Conservation (phyloP, 768 basidiomycete genomes). For the Leccinellum albellum region DNA sequence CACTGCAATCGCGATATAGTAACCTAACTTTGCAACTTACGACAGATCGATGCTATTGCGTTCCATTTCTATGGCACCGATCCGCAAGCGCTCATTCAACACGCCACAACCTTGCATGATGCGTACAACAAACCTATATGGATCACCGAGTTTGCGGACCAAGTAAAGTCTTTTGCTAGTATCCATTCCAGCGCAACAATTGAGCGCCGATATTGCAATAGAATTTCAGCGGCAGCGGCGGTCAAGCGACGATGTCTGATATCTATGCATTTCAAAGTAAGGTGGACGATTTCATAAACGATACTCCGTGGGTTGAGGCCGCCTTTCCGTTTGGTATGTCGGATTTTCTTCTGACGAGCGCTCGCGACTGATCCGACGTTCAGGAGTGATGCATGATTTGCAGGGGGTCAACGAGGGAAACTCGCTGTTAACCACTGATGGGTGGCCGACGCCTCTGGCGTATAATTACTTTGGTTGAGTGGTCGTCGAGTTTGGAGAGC, state of each 20-base stretch:
- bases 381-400: conserved; percentile 56
- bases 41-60: conserved; percentile 56
- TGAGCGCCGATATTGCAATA: conserved; percentile 19
- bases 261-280: conserved; percentile 47
- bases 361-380: background rate
- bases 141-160: conserved; percentile 72
- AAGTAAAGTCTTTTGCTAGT: conserved; percentile 35
- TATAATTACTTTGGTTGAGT: conserved; percentile 42
- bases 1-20: background rate
- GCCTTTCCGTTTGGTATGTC: conserved; percentile 63
- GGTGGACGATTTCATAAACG: conserved; percentile 45
- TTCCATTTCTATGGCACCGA: conserved; percentile 70
- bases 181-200: background rate
- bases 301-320: conserved; percentile 31
- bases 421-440: conserved; percentile 44
- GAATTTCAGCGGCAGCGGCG: conserved; percentile 49
- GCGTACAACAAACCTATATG: conserved; percentile 47
- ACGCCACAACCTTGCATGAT: conserved; percentile 47
- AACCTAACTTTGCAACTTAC: background rate
- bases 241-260: conserved; percentile 38
- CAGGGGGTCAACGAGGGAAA: conserved; percentile 54
- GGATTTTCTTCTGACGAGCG: background rate
- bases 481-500: background rate
- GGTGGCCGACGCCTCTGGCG: conserved; percentile 55
- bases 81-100: conserved; percentile 45